These are phyloP conservation scores for Polyporus arcularius DNA, from an alignment of 768 basidiomycete species.

Conservation along the genomic window DNA sequence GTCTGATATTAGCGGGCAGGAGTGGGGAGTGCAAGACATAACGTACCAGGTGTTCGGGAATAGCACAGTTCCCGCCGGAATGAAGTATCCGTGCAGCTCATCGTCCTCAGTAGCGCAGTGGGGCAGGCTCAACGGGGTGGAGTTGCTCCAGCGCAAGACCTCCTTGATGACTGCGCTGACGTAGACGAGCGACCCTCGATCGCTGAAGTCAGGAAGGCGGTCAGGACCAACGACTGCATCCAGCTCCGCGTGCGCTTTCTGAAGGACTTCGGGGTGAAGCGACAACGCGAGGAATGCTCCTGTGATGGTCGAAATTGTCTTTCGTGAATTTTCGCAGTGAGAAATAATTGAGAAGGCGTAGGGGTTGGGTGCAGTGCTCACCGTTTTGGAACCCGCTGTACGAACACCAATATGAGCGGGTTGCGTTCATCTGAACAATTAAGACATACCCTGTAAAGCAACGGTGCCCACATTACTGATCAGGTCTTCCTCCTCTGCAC, in stretches of 20 bases:
- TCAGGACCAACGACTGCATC: conserved; percentile 39
- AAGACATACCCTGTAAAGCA: conserved; percentile 18
- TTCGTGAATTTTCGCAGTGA: neutral
- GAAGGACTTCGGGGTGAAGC: conserved; percentile 31
- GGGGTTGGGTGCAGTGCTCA: neutral
- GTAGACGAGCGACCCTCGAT: conserved; percentile 27
- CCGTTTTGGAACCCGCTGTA: neutral
- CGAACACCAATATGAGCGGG: neutral
- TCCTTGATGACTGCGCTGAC: conserved; percentile 37
- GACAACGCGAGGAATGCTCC: conserved; percentile 25
- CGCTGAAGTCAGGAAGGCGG: conserved; percentile 28
- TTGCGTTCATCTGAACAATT: conserved; percentile 5
- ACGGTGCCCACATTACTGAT: conserved; percentile 21
- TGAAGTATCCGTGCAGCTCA: conserved; percentile 1
- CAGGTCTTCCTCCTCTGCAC: conserved; percentile 15
- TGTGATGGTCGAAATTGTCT: conserved; percentile 16
- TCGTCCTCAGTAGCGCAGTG: conserved; percentile 8
- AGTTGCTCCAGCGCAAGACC: conserved; percentile 15
- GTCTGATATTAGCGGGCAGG: neutral
- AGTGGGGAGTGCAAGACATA: too few relatives aligned
- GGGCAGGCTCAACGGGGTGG: conserved; percentile 2
- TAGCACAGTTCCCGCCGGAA: neutral
- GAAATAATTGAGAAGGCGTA: neutral
- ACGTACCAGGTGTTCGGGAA: conserved; percentile 20
- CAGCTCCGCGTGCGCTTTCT: conserved; percentile 36